Evolutionary conservation across 495 filamentous ascomycete species (phyloP), one percentile per base, ranked within the genome.

Genomic region (Neurospora sp.): DNA sequence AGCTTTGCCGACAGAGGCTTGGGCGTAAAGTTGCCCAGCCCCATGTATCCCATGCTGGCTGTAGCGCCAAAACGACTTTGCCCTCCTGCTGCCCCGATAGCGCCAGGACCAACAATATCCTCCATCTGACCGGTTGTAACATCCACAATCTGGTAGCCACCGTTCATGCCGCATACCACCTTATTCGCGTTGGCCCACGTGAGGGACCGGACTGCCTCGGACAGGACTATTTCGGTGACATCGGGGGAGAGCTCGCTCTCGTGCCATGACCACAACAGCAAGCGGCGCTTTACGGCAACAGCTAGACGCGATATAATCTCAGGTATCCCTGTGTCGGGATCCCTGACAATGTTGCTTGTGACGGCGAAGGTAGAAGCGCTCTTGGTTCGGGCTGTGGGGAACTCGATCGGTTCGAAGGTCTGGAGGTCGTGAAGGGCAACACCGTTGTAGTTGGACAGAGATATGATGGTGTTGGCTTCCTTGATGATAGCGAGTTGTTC

Each of bases 401-500:
- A 90, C 79, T 97, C 92, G 72, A 92, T 88, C 48, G 95, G 84
- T 70, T 90, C 87, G 78, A 94, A 98, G 46, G 86, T 91, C 75
- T 96, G 89, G 20, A 96, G 87, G 80, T 98, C 94, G 80, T 98
- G 92, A 40, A 97, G 89, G 48, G 90, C 91, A 75, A 99, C 89
- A 79, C 93, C 89, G 53, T 65, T 65, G 53, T 89, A 91, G 80
- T 97, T 96, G 70, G 93, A 93, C 69, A 99, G 85, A 5, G 94
- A 96, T 61, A 99, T 89, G 68, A 99, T 88, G 12, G 93, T 89
- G 78, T 92, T 94, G 42, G 93, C 93, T 82, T 97, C 96, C 75
- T 98, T 98, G 74, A 99, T 93, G 72, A 95, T 88, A 39, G 95
- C 95, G 6, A 99, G 89, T 83, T 98, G 94, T 76, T 97, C 94